Conservation (phyloP, 306 rosid genomes). For the Prunus mira region DNA sequence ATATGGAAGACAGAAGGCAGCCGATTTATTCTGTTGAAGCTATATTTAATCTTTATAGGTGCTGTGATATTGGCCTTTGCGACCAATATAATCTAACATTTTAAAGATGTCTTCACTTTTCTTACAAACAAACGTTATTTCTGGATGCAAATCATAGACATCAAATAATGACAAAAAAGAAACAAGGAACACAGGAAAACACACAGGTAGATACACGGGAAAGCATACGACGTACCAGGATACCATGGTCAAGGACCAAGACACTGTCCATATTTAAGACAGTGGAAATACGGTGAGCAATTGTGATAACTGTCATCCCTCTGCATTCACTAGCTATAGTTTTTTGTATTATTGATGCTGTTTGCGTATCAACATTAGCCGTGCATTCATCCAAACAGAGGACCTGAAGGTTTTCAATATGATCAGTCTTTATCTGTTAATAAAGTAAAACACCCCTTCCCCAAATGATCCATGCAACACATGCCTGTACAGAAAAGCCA, state of each 20-base stretch:
- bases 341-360: conserved; percentile 75
- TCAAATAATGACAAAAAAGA: background rate
- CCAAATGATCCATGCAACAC: background rate
- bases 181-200: background rate
- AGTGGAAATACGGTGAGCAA: conserved; percentile 95
- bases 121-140: background rate
- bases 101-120: background rate
- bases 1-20: background rate
- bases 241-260: conserved; percentile 77
- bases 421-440: conserved; percentile 3
- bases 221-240: conserved; percentile 50
- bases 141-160: background rate
- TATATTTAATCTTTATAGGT: background rate
- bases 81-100: no score
- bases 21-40: background rate
- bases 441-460: background rate
- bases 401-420: conserved; percentile 44
- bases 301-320: conserved; percentile 81
- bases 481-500: background rate
- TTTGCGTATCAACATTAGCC: conserved; percentile 78
- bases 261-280: conserved; percentile 73
- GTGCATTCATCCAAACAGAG: conserved; percentile 98
- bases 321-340: conserved; percentile 71
- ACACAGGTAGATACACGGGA: background rate
- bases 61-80: no score